Base-by-base conservation (phyloP, 2,329 filamentous ascomycete genomes). In the Diaporthe helianthi region DNA sequence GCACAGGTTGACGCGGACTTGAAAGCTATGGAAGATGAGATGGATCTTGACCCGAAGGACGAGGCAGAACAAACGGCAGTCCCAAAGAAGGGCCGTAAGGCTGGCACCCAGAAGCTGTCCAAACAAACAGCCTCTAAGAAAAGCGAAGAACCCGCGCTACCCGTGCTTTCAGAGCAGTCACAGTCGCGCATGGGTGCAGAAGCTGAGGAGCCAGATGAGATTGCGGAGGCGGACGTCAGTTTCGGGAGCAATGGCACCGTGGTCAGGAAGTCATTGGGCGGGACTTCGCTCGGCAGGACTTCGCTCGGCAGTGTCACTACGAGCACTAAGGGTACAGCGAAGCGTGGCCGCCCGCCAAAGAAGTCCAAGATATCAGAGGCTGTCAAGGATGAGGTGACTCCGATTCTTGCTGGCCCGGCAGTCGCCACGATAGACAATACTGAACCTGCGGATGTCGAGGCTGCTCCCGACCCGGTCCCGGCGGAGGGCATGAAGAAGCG, bases 11-110 rank as follows among this genome's bases (percentile, higher is more conserved):
- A 88, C 6, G 83, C 83, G 10, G 86, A 89, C 67, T 76, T 88
- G 6, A 79, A 75, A 58, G 80, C 81, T 5, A 77, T 89, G 12
- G 82, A 86, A 69, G 79, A 80, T 22, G 83, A 87, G 68, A 85
- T 86, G 81, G 78, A 81, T 29, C 73, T 78, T 6, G 78, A 83
- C 22, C 76, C 76, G 26, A 71, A 74, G 22, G 73, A 77, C 6
- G 73, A 74, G 29, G 70, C 76, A 10, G 81, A 84, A 49, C 74
- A 79, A n/a, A 73, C 85, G 0, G 77, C 80, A 5, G 79, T 85
- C 13, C 81, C 85, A 4, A 88, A 88, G 77, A 88, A 86, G 75
- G 85, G 83, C 31, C 84, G 84, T 60, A 88, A 88, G 73, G 76
- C 83, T 8, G 83, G 78, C n/a, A 78, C 81, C 4, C 82, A 83